A percentile compares a stretch with the other conserved stretches of the same genome.
Conservation (phyloP, 2,329 filamentous ascomycete genomes). For the Cladosporium sp. region DNA sequence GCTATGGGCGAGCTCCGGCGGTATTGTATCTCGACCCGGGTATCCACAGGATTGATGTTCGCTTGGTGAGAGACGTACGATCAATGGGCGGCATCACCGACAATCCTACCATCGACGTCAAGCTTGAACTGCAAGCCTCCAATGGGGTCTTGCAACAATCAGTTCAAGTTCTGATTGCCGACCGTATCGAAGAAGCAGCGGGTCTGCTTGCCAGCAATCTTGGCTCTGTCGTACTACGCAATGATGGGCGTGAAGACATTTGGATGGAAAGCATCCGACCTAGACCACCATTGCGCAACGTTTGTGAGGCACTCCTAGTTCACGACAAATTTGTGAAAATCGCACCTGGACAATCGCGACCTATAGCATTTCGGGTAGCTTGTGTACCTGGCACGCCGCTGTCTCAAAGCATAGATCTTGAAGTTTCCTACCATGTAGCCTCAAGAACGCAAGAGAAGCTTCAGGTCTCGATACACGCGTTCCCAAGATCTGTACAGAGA, state of each 20-base stretch:
- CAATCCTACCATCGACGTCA: constrained; percentile 48
- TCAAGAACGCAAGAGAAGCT: constrained; percentile 13
- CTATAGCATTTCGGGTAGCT: constrained; percentile 41
- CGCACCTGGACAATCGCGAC: constrained; percentile 36
- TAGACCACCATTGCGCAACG: constrained; percentile 15
- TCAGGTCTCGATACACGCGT: neutral
- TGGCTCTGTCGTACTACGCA: constrained; percentile 53
- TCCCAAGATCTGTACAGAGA: neutral
- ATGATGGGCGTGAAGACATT: constrained; percentile 35
- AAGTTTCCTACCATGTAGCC: constrained; percentile 23
- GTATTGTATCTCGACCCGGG: constrained; percentile 53
- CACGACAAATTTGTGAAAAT: constrained; percentile 23
- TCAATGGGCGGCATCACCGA: constrained; percentile 52
- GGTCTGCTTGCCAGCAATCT: constrained; percentile 49
- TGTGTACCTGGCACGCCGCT: constrained; percentile 22
- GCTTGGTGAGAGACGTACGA: constrained; percentile 58
- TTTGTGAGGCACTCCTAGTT: constrained; percentile 24
- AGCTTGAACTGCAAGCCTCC: constrained; percentile 37
- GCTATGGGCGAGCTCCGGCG: constrained; percentile 51
- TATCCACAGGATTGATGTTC: constrained; percentile 52
- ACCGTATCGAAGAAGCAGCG: constrained; percentile 45
- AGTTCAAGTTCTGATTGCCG: constrained; percentile 48
- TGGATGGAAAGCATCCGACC: constrained; percentile 23
- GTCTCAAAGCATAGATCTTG: constrained; percentile 7
- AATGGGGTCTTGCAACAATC: constrained; percentile 32